Base-by-base conservation (phyloP, 1,284 basidiomycete genomes). In the Golubevia sp. region DNA sequence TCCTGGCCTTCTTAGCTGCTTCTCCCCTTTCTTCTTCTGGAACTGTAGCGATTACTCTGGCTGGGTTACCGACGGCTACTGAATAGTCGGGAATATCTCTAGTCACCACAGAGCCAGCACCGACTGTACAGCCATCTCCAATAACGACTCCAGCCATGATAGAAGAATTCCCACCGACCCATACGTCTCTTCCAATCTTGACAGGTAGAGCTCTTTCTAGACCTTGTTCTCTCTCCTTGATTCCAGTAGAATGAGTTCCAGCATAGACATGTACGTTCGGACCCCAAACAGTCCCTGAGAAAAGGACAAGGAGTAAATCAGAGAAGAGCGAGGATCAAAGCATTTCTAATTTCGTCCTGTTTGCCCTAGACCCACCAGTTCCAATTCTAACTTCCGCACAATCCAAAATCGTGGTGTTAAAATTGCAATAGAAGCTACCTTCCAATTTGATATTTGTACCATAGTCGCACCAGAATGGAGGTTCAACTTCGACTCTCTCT, bases 391-490 rank as follows among this genome's bases (percentile, higher is more conserved):
- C 70, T 25, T 68, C 67, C 20, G 74, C 67, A 34, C 68, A 73
- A 53, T 78, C 76, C 25, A 78, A 54, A 24, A 78, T 77, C 21
- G 66, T 68, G 2, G 69, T 68, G 64, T 74, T 72, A 59, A 66
- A 73, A 59, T 79, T 79, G 49, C 67, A 66, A 27, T 77, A 77
- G 54, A 76, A 79, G 15, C 61, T 59, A 27, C 75, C 76, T 51
- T 74, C 69, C 21, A 71, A 68, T 44, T 70, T 70, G 64, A 79
- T 76, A 62, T 79, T 79, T 44, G 67, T 68, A 18, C 76, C 76
- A 26, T 73, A 77, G 58, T 79, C 74, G 56, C 61, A 62, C 30
- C 49, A 67, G 23, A 74, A 68, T 0, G 70, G 70, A 2, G 71
- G 71, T 24, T 74, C 73, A 23, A 74, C 59, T 25, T 66, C 65